Evolutionary conservation across 164 flowering plant species (phyloP).

Genomic region (Vitis riparia): DNA sequence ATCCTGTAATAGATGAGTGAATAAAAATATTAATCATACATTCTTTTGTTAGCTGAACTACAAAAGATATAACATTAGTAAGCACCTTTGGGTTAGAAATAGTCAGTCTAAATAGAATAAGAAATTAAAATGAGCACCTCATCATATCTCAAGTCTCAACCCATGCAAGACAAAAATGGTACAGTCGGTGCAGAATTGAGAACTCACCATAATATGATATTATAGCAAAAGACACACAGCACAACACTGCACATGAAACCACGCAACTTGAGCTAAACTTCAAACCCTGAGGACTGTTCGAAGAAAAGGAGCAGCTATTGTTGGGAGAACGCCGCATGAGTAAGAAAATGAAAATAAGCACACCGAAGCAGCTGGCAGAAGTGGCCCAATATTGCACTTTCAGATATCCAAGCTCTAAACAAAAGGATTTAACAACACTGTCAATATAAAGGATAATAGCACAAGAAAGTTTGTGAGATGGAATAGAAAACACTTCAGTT

Average conservation of each 20-base stretch:
- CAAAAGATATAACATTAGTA: neutral
- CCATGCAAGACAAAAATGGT: neutral
- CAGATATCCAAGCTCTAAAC: conserved; percentile 63
- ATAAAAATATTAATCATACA: neutral
- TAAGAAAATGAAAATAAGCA: conserved; percentile 54
- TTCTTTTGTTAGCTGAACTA: neutral
- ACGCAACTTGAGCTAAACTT: conserved; percentile 29
- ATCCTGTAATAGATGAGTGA: conserved; percentile 37
- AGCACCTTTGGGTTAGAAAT: neutral
- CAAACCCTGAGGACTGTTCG: conserved; percentile 19
- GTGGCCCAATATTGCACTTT: conserved; percentile 80
- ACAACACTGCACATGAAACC: conserved; percentile 29
- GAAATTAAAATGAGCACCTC: neutral
- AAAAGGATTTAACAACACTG: conserved; percentile 11
- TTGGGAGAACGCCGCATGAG: conserved; percentile 17
- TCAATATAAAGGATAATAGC: conserved; percentile 6
- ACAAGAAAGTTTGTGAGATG: neutral
- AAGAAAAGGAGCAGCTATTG: neutral
- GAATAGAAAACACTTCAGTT: neutral
- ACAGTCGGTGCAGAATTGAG: neutral
- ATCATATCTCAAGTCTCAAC: neutral
- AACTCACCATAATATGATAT: conserved; percentile 48
- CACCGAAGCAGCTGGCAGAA: conserved; percentile 54
- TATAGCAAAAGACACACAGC: conserved; percentile 48
- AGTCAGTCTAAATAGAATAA: neutral